Evolutionary conservation across 164 flowering plant species (phyloP).

Genomic region (Dillenia suffruticosa): DNA sequence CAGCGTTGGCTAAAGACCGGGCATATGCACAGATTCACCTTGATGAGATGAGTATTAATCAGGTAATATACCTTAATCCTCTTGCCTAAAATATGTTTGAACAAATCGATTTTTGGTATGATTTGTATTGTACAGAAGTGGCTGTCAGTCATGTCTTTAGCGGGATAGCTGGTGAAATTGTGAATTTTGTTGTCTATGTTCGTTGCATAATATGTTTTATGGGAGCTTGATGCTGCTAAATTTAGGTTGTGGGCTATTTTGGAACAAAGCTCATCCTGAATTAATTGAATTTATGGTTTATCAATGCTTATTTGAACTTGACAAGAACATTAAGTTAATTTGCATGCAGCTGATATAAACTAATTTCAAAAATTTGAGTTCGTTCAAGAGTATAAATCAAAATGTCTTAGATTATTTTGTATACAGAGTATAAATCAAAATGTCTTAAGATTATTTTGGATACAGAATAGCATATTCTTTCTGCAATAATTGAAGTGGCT

Average conservation of each 20-base stretch:
- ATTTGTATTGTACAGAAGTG: background rate
- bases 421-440: background rate
- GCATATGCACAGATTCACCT: constrained; percentile 55
- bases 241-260: too few species aligned
- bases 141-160: background rate
- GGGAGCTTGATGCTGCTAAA: too few species aligned
- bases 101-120: background rate
- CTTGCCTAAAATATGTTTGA: background rate
- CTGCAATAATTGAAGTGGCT: background rate
- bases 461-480: background rate
- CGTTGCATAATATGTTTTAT: too few species aligned
- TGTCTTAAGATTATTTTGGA: background rate
- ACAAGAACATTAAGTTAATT: too few species aligned
- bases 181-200: too few species aligned
- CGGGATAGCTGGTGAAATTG: too few species aligned
- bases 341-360: too few species aligned
- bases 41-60: constrained; percentile 60
- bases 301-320: too few species aligned
- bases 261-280: too few species aligned
- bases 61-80: constrained; percentile 28
- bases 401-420: background rate
- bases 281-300: too few species aligned
- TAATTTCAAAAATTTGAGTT: too few species aligned
- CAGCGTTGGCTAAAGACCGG: constrained; percentile 65
- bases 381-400: background rate